These are phyloP conservation scores for Zea luxurians DNA, from an alignment of 176 grass and related monocot genomes.

Conservation along the genomic window DNA sequence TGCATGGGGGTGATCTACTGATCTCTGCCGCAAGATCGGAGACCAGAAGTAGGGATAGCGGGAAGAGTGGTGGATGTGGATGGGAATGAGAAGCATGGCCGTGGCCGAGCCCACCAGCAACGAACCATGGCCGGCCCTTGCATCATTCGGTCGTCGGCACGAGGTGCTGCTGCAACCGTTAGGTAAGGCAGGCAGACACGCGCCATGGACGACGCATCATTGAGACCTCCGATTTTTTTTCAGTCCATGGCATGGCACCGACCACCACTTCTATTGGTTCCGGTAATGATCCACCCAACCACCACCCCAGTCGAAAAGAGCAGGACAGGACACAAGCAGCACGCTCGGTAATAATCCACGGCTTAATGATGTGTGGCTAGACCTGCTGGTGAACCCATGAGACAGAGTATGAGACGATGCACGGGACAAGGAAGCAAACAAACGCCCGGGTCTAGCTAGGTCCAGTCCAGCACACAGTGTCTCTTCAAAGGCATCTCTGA, in stretches of 20 bases:
- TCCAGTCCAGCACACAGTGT: constrained; percentile 35
- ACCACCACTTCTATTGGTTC: too few species aligned
- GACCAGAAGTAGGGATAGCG: neutral
- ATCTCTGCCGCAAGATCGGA: neutral
- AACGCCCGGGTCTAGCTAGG: neutral
- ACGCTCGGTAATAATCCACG: neutral
- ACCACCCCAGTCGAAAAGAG: too few species aligned
- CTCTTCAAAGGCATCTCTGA: constrained; percentile 41
- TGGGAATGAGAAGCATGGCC: neutral
- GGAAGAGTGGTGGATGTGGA: neutral
- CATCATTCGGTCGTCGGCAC: too few species aligned
- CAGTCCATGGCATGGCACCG: too few species aligned
- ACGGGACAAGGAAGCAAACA: constrained; percentile 13
- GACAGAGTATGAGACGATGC: neutral
- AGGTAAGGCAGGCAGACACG: too few species aligned
- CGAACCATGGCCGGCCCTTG: too few species aligned
- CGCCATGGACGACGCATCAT: too few species aligned
- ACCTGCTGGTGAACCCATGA: neutral
- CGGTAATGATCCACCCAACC: too few species aligned
- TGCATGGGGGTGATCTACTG: neutral
- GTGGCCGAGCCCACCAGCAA: too few species aligned
- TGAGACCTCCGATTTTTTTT: too few species aligned
- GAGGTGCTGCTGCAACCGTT: too few species aligned
- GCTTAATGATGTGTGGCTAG: neutral
- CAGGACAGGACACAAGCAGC: too few species aligned